Evolutionary conservation across 805 yeast genomes (phyloP), one percentile per base, ranked within the genome.

Genomic region (Myxozyma monticola): DNA sequence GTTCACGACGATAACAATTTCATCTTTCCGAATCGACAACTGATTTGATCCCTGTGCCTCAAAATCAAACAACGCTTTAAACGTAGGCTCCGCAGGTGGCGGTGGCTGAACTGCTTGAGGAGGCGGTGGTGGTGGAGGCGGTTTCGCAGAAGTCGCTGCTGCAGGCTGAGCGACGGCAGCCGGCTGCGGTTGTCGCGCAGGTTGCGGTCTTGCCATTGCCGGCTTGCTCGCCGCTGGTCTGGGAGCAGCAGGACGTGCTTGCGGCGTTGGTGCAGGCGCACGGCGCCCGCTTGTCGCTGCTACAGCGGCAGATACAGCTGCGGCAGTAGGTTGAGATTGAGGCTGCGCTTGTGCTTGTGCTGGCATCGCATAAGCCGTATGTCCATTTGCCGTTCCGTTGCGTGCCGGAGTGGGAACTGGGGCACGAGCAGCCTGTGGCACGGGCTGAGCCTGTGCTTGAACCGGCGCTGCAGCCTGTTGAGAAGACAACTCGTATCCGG

Each of bases 1-100:
- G 63, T 78, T 83, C 2, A 82, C 71, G 29, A 93, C 80, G 54
- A 80, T 80, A 31, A 91, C 81, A 40, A 88, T 72, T 38, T 86
- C 85, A 51, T 86, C 96, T 62, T 84, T 85, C 4, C 76, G 70
- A 34, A 91, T 74, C 5, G 96, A 88, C 51, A 90, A 73, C 61
- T 83, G 89, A 7, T 93, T 83, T 0, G 95, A 83, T 15, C 91
- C 93, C 1, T 89, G 79, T 5, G 96, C 97, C 18, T 83, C 85
- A 68, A 86, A 91, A 60, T 89, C 96, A 65, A 85, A 91, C 33
- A 88, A 79, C 0, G 95, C 98, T 62, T 81, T 82, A 67, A 75
- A 93, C 2, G 86, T 84, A 24, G 96, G 96, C 64, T 72, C 79
- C 45, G 82, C 75, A 1, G 89, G 85, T 48, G 74, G 71, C 0